phyloP scores from a whole-genome alignment of 768 basidiomycete genomes.

The Chalciporus chontae region DNA sequence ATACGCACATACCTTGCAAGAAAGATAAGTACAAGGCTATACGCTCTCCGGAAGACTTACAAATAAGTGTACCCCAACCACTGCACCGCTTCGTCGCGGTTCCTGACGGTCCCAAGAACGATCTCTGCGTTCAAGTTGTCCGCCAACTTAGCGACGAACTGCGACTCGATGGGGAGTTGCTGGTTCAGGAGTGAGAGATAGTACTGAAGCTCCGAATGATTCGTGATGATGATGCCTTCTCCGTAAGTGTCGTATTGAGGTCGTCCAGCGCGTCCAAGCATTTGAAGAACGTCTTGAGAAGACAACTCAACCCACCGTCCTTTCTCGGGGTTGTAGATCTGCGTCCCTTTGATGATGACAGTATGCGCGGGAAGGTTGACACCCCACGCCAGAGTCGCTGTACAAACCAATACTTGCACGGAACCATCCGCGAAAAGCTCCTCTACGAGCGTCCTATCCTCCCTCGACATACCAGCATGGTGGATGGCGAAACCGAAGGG shows the following conservation, averaged over 20 bases:
- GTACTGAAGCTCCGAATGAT: slow-evolving; percentile 95
- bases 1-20: slow-evolving; percentile 82
- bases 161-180: slow-evolving; percentile 95
- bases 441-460: slow-evolving; percentile 89
- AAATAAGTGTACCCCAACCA: slow-evolving; percentile 96
- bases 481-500: slow-evolving; percentile 98
- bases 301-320: slow-evolving; percentile 96
- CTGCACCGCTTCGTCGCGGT: slow-evolving; percentile 94
- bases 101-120: slow-evolving; percentile 90
- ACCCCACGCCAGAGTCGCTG: slow-evolving; percentile 98
- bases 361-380: slow-evolving; percentile 97
- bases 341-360: slow-evolving; percentile 99
- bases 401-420: slow-evolving; percentile 92
- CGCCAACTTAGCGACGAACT: slow-evolving; percentile 87
- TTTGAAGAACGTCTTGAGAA: slow-evolving; percentile 94
- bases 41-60: slow-evolving; percentile 41
- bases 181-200: slow-evolving; percentile 94
- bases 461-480: slow-evolving; percentile 93
- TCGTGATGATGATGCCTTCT: slow-evolving; percentile 98
- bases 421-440: slow-evolving; percentile 91
- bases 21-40: not conserved
- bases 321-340: slow-evolving; percentile 99
- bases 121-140: slow-evolving; percentile 98
- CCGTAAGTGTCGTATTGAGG: slow-evolving; percentile 97
- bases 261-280: slow-evolving; percentile 96